Evolutionary conservation across 495 filamentous ascomycete species (phyloP).

Genomic region (Neurospora sp.): DNA sequence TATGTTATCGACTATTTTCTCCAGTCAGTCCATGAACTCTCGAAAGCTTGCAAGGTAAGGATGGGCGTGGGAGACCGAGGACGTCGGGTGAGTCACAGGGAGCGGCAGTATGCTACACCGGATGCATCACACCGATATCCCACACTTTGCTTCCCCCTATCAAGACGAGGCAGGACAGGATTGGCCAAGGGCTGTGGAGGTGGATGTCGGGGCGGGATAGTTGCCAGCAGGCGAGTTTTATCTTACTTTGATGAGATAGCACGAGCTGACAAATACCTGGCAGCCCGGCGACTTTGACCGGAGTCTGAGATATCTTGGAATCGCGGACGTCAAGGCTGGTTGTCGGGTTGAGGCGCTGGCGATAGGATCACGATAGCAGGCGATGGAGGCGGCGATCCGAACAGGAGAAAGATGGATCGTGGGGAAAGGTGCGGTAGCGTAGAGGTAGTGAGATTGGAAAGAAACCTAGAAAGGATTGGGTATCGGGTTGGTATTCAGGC

Average conservation of each 20-base stretch:
- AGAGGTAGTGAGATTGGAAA: not conserved
- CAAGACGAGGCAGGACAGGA: slow-evolving; percentile 4
- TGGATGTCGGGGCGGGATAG: not conserved
- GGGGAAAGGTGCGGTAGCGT: not conserved
- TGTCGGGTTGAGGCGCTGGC: not conserved
- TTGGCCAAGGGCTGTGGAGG: slow-evolving; percentile 12
- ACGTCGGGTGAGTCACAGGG: slow-evolving; percentile 22
- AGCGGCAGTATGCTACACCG: slow-evolving; percentile 7
- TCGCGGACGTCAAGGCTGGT: not conserved
- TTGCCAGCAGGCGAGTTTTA: not conserved
- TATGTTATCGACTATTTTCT: slow-evolving; percentile 17
- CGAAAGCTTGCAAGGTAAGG: slow-evolving; percentile 14
- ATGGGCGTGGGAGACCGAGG: slow-evolving; percentile 6
- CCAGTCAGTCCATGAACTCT: slow-evolving; percentile 18
- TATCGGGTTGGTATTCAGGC: not conserved
- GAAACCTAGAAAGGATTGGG: not conserved
- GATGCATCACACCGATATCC: slow-evolving; percentile 6
- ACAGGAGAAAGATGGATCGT: not conserved
- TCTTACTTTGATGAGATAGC: slow-evolving; percentile 6
- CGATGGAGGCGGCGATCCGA: not conserved
- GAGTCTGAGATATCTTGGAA: not conserved
- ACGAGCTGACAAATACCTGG: slow-evolving; percentile 1
- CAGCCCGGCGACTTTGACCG: slow-evolving; percentile 4
- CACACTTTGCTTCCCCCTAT: not conserved
- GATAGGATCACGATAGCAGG: not conserved